phyloP scores from a whole-genome alignment of 495 filamentous ascomycete species.

The Bombardia bombarda region DNA sequence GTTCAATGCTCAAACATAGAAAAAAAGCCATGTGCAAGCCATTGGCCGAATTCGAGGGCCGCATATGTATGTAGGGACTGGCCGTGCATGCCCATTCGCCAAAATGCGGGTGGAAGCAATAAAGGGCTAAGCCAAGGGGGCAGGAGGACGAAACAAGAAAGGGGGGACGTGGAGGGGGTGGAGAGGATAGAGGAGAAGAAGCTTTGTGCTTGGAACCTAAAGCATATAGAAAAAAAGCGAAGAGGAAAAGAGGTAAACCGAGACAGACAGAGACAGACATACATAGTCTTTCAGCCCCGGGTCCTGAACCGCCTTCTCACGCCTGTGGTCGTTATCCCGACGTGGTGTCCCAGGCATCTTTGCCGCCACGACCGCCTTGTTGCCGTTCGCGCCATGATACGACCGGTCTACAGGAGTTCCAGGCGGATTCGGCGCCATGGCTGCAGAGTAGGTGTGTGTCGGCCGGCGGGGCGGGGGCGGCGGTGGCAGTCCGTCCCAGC shows the following conservation, averaged over 20 bases:
- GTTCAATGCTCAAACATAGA: conserved; percentile 4
- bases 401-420: conserved; percentile 18
- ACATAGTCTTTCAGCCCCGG: conserved; percentile 46
- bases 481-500: too few species aligned
- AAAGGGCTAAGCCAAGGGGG: too few species aligned
- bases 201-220: neutral
- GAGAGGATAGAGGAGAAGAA: too few species aligned
- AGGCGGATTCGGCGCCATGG: conserved; percentile 8
- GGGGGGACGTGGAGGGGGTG: too few species aligned
- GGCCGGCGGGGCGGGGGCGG: conserved; percentile 3
- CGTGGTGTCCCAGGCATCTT: conserved; percentile 27
- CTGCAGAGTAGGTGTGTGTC: too few species aligned
- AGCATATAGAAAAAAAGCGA: neutral
- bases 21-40: conserved; percentile 1
- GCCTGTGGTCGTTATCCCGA: conserved; percentile 20
- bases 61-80: conserved; percentile 5
- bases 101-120: neutral
- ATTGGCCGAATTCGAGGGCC: neutral
- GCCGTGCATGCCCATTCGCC: conserved; percentile 1
- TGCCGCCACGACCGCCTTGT: conserved; percentile 12
- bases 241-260: neutral
- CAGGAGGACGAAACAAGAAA: too few species aligned
- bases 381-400: conserved; percentile 23
- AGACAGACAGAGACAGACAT: too few species aligned
- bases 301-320: conserved; percentile 33